A percentile compares a stretch with the other conserved stretches of the same genome.
These are phyloP conservation scores for Aureoboletus auriporus DNA, from an alignment of 768 basidiomycete species.

Conservation along the genomic window DNA sequence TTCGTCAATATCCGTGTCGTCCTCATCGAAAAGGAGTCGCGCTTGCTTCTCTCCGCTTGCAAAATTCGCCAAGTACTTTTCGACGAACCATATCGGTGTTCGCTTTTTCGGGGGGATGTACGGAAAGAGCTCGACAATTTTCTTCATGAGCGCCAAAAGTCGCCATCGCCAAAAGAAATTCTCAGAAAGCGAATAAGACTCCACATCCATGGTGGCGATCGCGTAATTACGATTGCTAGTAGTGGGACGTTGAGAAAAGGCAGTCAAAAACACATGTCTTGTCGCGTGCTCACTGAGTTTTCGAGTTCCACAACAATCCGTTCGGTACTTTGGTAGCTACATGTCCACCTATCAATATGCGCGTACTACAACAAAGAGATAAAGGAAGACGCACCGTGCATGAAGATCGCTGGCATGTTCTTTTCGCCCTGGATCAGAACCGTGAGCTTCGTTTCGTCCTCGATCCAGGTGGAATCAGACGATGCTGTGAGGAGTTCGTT, in stretches of 20 bases:
- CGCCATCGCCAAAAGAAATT: slow-evolving; percentile 53
- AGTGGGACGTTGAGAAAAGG: slow-evolving; percentile 4
- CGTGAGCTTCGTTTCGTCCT: slow-evolving; percentile 27
- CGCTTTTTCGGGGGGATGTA: slow-evolving; percentile 34
- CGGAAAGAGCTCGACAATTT: slow-evolving; percentile 37
- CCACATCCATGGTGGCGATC: slow-evolving; percentile 43
- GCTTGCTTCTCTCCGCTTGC: slow-evolving; percentile 23
- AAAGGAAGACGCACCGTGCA: slow-evolving; percentile 31
- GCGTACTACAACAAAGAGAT: neutral
- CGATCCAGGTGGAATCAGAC: slow-evolving; percentile 12
- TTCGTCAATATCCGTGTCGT: slow-evolving; percentile 29
- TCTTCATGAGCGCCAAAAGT: slow-evolving; percentile 42
- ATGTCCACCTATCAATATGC: neutral
- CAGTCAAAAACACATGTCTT: neutral
- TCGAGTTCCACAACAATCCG: slow-evolving; percentile 31
- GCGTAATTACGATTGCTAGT: slow-evolving; percentile 41
- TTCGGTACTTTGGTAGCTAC: slow-evolving; percentile 27
- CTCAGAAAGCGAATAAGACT: slow-evolving; percentile 38
- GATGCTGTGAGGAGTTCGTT: slow-evolving; percentile 13
- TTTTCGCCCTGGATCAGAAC: slow-evolving; percentile 42
- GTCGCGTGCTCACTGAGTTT: slow-evolving; percentile 21
- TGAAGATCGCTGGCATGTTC: slow-evolving; percentile 36
- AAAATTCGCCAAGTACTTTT: slow-evolving; percentile 34
- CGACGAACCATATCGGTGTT: slow-evolving; percentile 48
- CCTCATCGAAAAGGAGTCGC: slow-evolving; percentile 35